Base-by-base conservation (phyloP, 169 alveolate genomes). In the Eimeria falciformis region DNA sequence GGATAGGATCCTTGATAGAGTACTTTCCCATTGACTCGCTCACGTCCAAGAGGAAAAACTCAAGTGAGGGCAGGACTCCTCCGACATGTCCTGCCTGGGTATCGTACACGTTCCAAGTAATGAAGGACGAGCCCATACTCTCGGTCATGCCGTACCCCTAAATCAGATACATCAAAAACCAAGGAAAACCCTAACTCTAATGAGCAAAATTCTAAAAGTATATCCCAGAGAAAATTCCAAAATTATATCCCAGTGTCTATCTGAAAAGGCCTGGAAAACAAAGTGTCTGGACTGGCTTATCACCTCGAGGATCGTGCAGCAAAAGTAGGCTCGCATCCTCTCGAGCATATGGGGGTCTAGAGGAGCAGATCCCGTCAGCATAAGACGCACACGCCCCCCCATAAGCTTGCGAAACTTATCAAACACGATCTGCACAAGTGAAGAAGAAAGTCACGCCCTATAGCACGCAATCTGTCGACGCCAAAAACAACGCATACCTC, bases 331-430 rank as follows among this genome's bases (percentile, higher is more conserved):
- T 73, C 95, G 86, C 73, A 97, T 82, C 78, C 95, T 95, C 46
- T 93, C 95, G 55, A 96, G 81, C 7, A 96, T 95, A 27, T 95
- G 95, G 71, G 96, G 89, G 62, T 96, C 94, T 33, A 97, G 95
- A 2, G 99, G 99, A 0, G 99, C 99, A 14, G 97, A 94, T 1
- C 98, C 99, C 25, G 97, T 94, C 7, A 95, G 79, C 95, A 97
- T 95, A 45, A 82, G 69, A 50, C 97, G 95, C n/a, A 96, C 95
- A 50, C 96, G 86, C 11, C 97, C 98, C 29, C 99, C 99, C 40
- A 97, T 47, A 23, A 94, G 47, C 40, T 56, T 93, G 33, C 92
- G 95, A 87, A 95, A 93, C 90, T 96, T 94, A 53, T 95, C 95
- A 94, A 97, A 97, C 37, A 96, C 96, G 46, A 96, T 33, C 94